Base-by-base conservation (phyloP, 75 land plant genomes). In the Selaginella moellendorffii region DNA sequence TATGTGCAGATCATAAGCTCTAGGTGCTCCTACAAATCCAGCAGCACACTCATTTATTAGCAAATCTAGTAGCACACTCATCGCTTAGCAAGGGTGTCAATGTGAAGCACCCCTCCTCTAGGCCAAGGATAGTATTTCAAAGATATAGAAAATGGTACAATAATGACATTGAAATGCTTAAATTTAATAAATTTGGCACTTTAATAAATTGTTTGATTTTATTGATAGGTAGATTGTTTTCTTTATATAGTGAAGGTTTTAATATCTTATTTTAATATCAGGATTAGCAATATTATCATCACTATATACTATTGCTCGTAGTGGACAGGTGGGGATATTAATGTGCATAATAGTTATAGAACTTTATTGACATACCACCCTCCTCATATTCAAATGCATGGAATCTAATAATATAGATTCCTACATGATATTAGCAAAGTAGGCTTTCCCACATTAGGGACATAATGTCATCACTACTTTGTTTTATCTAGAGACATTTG, bases 301-400 rank as follows among this genome's bases (percentile, higher is more conserved):
- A 36, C 46, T 14, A 36, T 36, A 36, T 36, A 14, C 46, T 36
- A 36, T 36, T 36, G 14, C 46, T 36, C 46, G 14, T 36, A 36
- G 46, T 14, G 14, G 46, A 36, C 14, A 14, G 14, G 46, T 36
- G 46, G 14, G 46, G 46, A 36, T 36, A 36, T 36, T 36, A 36
- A 36, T 14, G 14, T 36, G 46, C 46, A 36, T 36, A 36, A 36
- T 36, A 36, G 46, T 36, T 36, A 14, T 14, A 36, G 46, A 14
- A 36, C 46, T 36, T 36, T 36, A 36, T 36, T 36, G 46, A 14
- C 46, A 36, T 14, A 36, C 19, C 24, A 56, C 59, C 21, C 21
- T 24, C 23, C n/a, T 56, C 23, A 56, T 56, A 25, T 24, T 56
- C 59, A 56, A 56, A 56, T 21, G 59, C 59, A 56, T 56, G 21